phyloP scores from a whole-genome alignment of 176 grass and related monocot species.

The Eleusine coracana region DNA sequence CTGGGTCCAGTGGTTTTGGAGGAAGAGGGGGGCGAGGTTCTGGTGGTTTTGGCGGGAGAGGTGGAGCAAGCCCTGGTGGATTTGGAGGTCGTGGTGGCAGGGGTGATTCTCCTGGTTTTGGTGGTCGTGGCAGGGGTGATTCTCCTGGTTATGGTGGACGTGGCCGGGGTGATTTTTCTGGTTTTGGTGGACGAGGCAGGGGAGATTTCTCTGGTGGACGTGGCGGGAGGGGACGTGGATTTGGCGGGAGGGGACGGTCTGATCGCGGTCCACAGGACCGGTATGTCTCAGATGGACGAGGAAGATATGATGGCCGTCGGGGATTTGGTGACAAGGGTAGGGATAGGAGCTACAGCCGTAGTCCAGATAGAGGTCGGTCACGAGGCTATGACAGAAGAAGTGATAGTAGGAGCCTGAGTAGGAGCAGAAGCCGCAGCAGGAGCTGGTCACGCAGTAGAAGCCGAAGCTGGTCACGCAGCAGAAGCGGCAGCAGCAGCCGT shows the following conservation, averaged over 20 bases:
- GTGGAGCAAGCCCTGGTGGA: constrained; percentile 52
- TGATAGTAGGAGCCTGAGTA: constrained; percentile 50
- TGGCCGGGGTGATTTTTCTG: constrained; percentile 56
- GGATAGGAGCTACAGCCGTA: constrained; percentile 76
- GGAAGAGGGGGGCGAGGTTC: constrained; percentile 61
- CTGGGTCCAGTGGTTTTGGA: constrained; percentile 48
- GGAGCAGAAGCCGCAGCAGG: constrained; percentile 65
- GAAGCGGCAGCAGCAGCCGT: constrained; percentile 50
- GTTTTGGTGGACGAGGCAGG: constrained; percentile 61
- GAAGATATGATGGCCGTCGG: constrained; percentile 62
- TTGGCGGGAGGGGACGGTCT: constrained; percentile 65
- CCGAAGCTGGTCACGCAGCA: constrained; percentile 52
- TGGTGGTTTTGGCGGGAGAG: constrained; percentile 62
- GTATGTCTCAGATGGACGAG: constrained; percentile 65
- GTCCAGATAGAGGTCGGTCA: constrained; percentile 62
- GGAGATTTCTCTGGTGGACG: constrained; percentile 69
- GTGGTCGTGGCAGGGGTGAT: constrained; percentile 55
- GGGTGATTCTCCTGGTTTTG: constrained; percentile 60
- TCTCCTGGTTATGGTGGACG: constrained; percentile 58
- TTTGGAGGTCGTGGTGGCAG: constrained; percentile 68
- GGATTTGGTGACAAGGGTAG: constrained; percentile 61
- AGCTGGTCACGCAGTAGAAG: constrained; percentile 72
- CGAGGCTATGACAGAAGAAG: constrained; percentile 68
- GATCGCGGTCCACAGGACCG: constrained; percentile 72
- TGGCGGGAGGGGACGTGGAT: constrained; percentile 68